A percentile compares a stretch with the other conserved stretches of the same genome.
Conservation (phyloP, 2,329 filamentous ascomycete species). For the Aureobasidium musti region DNA sequence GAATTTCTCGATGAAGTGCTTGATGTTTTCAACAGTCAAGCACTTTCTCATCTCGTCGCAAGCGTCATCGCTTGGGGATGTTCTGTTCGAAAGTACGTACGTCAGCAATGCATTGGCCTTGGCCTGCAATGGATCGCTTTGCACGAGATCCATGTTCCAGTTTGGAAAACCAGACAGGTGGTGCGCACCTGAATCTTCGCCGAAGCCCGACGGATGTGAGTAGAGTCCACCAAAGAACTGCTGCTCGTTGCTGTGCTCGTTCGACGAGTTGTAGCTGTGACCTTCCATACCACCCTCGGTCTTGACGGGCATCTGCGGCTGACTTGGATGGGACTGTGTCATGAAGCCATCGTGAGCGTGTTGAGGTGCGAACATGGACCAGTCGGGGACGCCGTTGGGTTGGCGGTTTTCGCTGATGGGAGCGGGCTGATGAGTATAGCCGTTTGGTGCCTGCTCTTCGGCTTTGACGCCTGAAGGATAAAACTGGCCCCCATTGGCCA, state of each 20-base stretch:
- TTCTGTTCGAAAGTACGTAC: slow-evolving; percentile 40
- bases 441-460: slow-evolving; percentile 30
- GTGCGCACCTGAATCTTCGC: slow-evolving; percentile 36
- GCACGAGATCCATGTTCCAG: slow-evolving; percentile 45
- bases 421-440: slow-evolving; percentile 30
- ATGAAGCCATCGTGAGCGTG: slow-evolving; percentile 51
- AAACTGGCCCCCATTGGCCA: slow-evolving; percentile 38
- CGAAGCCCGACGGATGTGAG: slow-evolving; percentile 46
- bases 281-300: slow-evolving; percentile 47
- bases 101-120: slow-evolving; percentile 50
- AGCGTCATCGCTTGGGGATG: slow-evolving; percentile 31
- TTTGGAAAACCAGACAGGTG: slow-evolving; percentile 43
- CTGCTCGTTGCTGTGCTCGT: slow-evolving; percentile 48
- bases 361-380: slow-evolving; percentile 48
- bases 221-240: slow-evolving; percentile 54
- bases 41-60: slow-evolving; percentile 44
- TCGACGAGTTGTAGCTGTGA: slow-evolving; percentile 43
- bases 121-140: slow-evolving; percentile 48
- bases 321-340: slow-evolving; percentile 32
- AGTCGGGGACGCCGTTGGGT: slow-evolving; percentile 44
- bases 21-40: slow-evolving; percentile 67
- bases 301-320: slow-evolving; percentile 48
- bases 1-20: slow-evolving; percentile 70
- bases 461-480: slow-evolving; percentile 33
- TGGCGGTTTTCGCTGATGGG: slow-evolving; percentile 27